Evolutionary conservation across 768 basidiomycete genomes (phyloP).

Genomic region (Tricholomella constricta): DNA sequence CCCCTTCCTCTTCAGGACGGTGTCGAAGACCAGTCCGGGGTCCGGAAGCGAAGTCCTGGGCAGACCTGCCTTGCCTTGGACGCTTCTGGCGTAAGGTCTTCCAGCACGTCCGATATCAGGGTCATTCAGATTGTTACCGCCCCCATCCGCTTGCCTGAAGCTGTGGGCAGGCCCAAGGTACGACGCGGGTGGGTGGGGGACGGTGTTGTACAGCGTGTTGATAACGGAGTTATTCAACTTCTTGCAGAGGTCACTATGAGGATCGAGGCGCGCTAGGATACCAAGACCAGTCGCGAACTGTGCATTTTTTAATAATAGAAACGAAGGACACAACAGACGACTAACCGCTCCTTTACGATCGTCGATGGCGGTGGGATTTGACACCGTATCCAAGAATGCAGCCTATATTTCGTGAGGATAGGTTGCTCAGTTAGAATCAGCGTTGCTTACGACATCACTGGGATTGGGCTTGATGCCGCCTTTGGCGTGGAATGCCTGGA

Average conservation of each 20-base stretch:
- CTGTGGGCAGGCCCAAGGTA: constrained; percentile 33
- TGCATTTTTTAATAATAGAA: background rate
- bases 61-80: constrained; percentile 42
- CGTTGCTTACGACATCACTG: constrained; percentile 20
- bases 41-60: constrained; percentile 49
- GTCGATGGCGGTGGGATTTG: constrained; percentile 37
- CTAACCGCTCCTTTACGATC: constrained; percentile 39
- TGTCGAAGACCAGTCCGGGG: constrained; percentile 61
- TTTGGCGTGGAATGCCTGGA: constrained; percentile 23
- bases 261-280: constrained; percentile 24
- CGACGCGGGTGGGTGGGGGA: constrained; percentile 49
- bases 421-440: background rate
- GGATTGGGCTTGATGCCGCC: constrained; percentile 25
- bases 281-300: constrained; percentile 30
- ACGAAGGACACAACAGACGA: background rate
- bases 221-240: constrained; percentile 26
- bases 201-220: constrained; percentile 56
- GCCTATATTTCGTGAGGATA: constrained; percentile 13
- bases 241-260: constrained; percentile 17
- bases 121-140: constrained; percentile 44
- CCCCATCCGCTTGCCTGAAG: constrained; percentile 50
- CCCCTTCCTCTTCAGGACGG: constrained; percentile 44
- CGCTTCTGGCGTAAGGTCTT: constrained; percentile 52
- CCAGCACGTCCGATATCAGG: constrained; percentile 52
- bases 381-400: constrained; percentile 27